These are phyloP conservation scores for Globisporangium paroecandrum DNA, from an alignment of 352 stramenopile species.

Conservation along the genomic window DNA sequence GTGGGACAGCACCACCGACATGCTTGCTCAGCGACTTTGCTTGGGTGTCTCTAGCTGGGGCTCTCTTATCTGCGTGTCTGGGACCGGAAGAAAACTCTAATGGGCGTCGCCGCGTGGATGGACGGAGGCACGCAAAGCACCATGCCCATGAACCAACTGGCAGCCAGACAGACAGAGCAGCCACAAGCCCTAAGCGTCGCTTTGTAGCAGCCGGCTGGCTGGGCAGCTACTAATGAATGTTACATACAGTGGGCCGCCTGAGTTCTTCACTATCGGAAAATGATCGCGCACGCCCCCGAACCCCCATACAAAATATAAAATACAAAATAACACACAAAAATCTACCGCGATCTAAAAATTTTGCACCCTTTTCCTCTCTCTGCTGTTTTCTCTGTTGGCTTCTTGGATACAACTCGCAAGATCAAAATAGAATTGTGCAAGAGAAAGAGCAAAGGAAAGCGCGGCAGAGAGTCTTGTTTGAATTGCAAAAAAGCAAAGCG, in stretches of 20 bases:
- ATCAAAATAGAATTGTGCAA: not conserved
- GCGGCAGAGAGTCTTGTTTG: not conserved
- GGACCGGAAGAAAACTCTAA: slow-evolving; percentile 8
- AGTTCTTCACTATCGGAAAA: not conserved
- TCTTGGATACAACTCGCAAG: not conserved
- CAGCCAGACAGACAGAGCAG: not conserved
- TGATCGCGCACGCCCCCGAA: not conserved
- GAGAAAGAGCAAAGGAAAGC: slow-evolving; percentile 1
- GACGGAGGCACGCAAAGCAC: not conserved
- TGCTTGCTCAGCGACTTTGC: not conserved
- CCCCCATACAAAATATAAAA: not conserved
- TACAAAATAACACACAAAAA: not conserved
- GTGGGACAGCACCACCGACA: slow-evolving; percentile 12
- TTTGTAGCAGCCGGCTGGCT: not conserved
- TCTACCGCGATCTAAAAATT: slow-evolving; percentile 1
- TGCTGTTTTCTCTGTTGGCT: not conserved
- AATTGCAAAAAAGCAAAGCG: not conserved
- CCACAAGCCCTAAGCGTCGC: slow-evolving; percentile 7
- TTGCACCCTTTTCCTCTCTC: slow-evolving; percentile 2
- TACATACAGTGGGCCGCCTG: slow-evolving; percentile 1
- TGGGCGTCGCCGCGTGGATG: not conserved
- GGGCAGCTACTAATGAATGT: slow-evolving; percentile 6
- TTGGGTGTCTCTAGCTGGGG: not conserved
- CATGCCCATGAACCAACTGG: not conserved
- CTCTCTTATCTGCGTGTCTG: not conserved